A percentile compares a stretch with the other conserved stretches of the same genome.
Conservation (phyloP, 345 rosid species). For the Passiflora organensis region DNA sequence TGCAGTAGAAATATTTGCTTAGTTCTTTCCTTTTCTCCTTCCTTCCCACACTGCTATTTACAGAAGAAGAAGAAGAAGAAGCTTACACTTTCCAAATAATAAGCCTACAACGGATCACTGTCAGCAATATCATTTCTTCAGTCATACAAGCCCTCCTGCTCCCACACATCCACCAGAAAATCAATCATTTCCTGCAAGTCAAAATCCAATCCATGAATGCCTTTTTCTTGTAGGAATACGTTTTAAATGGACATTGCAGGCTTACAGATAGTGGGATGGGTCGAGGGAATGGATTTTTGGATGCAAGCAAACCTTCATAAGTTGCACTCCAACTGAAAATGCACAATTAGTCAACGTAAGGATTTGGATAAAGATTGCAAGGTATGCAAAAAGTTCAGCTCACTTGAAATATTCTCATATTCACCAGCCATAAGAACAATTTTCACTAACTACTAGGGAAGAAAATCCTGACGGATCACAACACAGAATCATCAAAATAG, state of each 20-base stretch:
- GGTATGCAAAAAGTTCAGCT: neutral
- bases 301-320: conserved; percentile 58
- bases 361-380: neutral
- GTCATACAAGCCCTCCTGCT: conserved; percentile 29
- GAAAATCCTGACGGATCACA: neutral
- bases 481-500: neutral
- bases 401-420: neutral
- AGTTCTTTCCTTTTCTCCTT: neutral
- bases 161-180: conserved; percentile 27
- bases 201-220: conserved; percentile 1
- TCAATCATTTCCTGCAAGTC: conserved; percentile 26
- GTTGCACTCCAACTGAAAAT: conserved; percentile 56
- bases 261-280: conserved; percentile 75
- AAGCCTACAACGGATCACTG: neutral
- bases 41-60: conserved; percentile 9
- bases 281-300: conserved; percentile 50
- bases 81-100: neutral
- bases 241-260: neutral
- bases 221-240: too few relatives aligned
- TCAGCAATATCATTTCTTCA: conserved; percentile 8
- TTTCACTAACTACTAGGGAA: too few relatives aligned
- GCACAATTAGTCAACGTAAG: neutral
- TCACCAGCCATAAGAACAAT: neutral
- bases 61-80: conserved; percentile 8
- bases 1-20: conserved; percentile 5